Conservation (phyloP, 306 rosid species). For the Corylus heterophylla region DNA sequence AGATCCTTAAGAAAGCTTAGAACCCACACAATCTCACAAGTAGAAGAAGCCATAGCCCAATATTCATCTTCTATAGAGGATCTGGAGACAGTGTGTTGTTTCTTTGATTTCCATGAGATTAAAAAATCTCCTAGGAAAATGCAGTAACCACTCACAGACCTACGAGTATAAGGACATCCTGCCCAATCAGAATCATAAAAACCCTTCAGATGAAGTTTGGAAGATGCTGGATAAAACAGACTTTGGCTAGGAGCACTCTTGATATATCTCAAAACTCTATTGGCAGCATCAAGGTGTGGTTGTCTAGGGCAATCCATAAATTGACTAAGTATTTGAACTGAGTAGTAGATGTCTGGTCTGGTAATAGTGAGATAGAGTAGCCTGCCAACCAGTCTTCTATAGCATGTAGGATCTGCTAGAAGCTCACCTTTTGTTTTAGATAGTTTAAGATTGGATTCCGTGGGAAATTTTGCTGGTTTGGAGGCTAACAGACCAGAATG, state of each 20-base stretch:
- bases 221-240: too few relatives aligned
- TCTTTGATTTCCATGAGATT: background rate
- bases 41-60: background rate
- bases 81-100: background rate
- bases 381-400: background rate
- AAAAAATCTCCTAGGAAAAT: too few relatives aligned
- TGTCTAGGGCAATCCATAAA: background rate
- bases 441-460: background rate
- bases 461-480: background rate
- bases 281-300: too few relatives aligned
- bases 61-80: background rate
- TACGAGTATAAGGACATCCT: too few relatives aligned
- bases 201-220: too few relatives aligned
- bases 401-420: background rate
- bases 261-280: too few relatives aligned
- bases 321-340: background rate
- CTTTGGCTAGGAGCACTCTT: too few relatives aligned
- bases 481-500: background rate
- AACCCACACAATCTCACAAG: too few relatives aligned
- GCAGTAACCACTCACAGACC: background rate
- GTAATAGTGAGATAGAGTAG: background rate
- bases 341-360: background rate
- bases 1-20: too few relatives aligned
- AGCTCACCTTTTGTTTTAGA: background rate
- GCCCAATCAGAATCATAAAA: too few relatives aligned